Evolutionary conservation across 306 rosid genomes (phyloP), one percentile per base, ranked within the genome.

Genomic region (Betula pendula): DNA sequence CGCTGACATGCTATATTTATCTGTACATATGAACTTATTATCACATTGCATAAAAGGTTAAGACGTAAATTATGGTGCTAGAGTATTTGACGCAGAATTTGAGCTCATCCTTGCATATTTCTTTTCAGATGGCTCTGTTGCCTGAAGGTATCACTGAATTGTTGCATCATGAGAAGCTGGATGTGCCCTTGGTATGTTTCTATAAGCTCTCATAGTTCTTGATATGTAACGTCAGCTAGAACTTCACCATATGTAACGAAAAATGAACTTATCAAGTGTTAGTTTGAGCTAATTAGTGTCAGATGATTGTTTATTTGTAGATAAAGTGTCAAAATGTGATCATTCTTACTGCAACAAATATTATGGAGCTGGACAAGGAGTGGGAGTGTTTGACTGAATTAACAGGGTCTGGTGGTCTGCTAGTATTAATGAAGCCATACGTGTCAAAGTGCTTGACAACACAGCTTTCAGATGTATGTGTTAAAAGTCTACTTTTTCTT

Each of bases 81-180:
- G 66, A 13, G 38, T 59, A 33, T 70, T 69, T 52, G 68, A 50
- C 55, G 72, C 71, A 45, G 53, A 68, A 70, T 78, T 70, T 85
- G 43, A 60, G 58, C 74, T 65, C 77, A 70, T 59, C 49, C 67
- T 68, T 77, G 72, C 73, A 67, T 81, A 74, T 84, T 84, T 42
- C 76, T 72, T 95, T 81, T 86, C 92, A 92, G 97, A 92, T 95
- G 98, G 98, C 96, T 79, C 97, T 85, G 66, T 76, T 95, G 84
- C 98, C 98, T 0, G 97, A 95, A 87, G 97, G 97, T 80, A 92
- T 95, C 74, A 95, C 98, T 19, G 97, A 95, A 80, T 77, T 92
- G 67, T 85, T 92, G 88, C 98, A 92, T 82, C 98, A 95, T 47
- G 97, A 83, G 79, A 83, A 80, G 53, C 81, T 92, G 89, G 71